These are phyloP conservation scores for Fragilaria radians DNA, from an alignment of 108 stramenopile genomes.

Conservation along the genomic window DNA sequence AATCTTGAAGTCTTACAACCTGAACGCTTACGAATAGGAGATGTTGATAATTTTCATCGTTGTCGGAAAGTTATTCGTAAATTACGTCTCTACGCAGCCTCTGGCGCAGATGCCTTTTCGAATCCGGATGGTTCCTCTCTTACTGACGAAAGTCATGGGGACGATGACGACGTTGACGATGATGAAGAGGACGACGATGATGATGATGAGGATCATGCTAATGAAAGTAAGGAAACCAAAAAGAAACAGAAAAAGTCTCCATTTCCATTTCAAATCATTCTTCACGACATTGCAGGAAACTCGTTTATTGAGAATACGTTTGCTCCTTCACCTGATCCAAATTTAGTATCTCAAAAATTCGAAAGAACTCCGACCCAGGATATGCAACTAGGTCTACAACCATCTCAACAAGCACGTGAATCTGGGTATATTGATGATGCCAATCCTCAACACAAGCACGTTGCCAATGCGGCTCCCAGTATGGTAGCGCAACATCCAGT, in stretches of 20 bases:
- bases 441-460: constrained; percentile 37
- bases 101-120: constrained; percentile 5
- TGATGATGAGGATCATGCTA: too few relatives aligned
- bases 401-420: constrained; percentile 20
- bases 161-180: constrained; percentile 19
- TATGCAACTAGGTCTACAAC: constrained; percentile 44
- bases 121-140: too few relatives aligned
- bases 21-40: constrained; percentile 31
- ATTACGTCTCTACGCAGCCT: constrained; percentile 3
- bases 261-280: constrained; percentile 55
- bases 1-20: constrained; percentile 27
- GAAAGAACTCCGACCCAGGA: constrained; percentile 37
- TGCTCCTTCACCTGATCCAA: constrained; percentile 30
- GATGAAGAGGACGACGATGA: constrained; percentile 7
- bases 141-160: too few relatives aligned
- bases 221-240: neutral
- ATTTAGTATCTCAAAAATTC: constrained; percentile 23
- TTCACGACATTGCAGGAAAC: constrained; percentile 75
- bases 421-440: constrained; percentile 26
- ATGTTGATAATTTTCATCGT: constrained; percentile 38
- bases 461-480: constrained; percentile 16
- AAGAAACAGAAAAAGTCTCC: constrained; percentile 1
- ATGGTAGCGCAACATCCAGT: constrained; percentile 2
- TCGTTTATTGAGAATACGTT: constrained; percentile 61
- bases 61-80: constrained; percentile 28